Evolutionary conservation across 2,329 filamentous ascomycete genomes (phyloP).

Genomic region (Sclerotinia borealis): DNA sequence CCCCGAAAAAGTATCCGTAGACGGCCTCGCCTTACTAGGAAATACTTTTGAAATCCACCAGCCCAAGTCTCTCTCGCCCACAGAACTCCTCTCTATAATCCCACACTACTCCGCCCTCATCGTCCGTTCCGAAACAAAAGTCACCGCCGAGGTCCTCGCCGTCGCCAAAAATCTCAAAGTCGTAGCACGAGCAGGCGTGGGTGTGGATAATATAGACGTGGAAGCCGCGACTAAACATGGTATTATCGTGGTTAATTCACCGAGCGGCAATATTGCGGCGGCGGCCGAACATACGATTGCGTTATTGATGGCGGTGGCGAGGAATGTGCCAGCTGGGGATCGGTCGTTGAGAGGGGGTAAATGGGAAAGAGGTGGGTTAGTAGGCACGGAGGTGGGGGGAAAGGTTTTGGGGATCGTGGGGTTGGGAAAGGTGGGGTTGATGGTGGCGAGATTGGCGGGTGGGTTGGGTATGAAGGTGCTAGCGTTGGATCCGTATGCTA

Average conservation of each 20-base stretch:
- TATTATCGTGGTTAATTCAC: conserved; percentile 75
- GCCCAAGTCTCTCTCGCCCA: conserved; percentile 52
- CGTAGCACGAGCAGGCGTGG: conserved; percentile 74
- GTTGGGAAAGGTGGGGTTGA: conserved; percentile 76
- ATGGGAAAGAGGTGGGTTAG: conserved; percentile 70
- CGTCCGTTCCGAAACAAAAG: conserved; percentile 75
- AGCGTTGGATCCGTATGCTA: conserved; percentile 73
- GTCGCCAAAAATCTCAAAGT: conserved; percentile 67
- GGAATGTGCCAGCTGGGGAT: conserved; percentile 67
- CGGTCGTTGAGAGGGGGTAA: conserved; percentile 62
- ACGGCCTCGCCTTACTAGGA: conserved; percentile 64
- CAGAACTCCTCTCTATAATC: conserved; percentile 61
- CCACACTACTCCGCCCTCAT: conserved; percentile 70
- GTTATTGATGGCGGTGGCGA: conserved; percentile 65
- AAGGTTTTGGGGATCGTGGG: conserved; percentile 74
- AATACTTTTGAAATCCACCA: conserved; percentile 65
- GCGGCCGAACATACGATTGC: conserved; percentile 75
- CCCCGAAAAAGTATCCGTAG: conserved; percentile 73
- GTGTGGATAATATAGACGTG: conserved; percentile 78
- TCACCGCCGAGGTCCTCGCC: conserved; percentile 60
- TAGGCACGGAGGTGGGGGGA: conserved; percentile 71
- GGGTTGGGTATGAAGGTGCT: conserved; percentile 71
- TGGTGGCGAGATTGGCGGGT: conserved; percentile 71
- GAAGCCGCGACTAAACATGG: conserved; percentile 64
- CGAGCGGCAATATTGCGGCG: conserved; percentile 72